Evolutionary conservation across 2,329 filamentous ascomycete species (phyloP).

Genomic region (Alternaria brassicicola): DNA sequence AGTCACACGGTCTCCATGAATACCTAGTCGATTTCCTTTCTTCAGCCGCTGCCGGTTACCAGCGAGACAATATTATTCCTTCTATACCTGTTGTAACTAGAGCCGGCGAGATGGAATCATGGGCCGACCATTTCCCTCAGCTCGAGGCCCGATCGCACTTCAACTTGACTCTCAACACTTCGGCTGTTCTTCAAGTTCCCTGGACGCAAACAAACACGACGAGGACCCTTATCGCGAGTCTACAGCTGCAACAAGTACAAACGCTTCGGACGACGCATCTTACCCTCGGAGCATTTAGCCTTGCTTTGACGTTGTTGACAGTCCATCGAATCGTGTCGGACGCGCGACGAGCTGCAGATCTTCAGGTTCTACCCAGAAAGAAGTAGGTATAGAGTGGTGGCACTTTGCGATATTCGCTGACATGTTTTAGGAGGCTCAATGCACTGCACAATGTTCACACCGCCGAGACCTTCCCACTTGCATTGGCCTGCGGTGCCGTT

Average conservation of each 20-base stretch:
- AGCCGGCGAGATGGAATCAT: constrained; percentile 48
- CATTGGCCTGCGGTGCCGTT: constrained; percentile 46
- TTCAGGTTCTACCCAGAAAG: constrained; percentile 40
- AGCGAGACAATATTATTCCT: constrained; percentile 44
- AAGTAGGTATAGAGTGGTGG: constrained; percentile 30
- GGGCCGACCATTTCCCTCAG: constrained; percentile 37
- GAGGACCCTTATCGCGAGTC: constrained; percentile 40
- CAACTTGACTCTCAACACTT: constrained; percentile 47
- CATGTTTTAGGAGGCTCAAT: constrained; percentile 38
- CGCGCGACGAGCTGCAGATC: constrained; percentile 43
- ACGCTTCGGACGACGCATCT: constrained; percentile 49
- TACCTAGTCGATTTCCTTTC: constrained; percentile 41
- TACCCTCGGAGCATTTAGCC: constrained; percentile 48
- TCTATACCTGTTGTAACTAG: constrained; percentile 33
- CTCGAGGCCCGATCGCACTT: constrained; percentile 47
- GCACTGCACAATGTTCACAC: constrained; percentile 48
- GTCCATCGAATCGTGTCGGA: constrained; percentile 48
- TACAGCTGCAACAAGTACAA: constrained; percentile 48
- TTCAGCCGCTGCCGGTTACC: constrained; percentile 50
- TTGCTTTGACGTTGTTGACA: constrained; percentile 43
- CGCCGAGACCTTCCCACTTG: constrained; percentile 50
- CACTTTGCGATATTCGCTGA: constrained; percentile 15
- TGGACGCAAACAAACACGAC: constrained; percentile 43
- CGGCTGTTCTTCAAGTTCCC: constrained; percentile 33
- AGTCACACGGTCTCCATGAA: constrained; percentile 46